These are phyloP conservation scores for Coniella lustricola DNA, from an alignment of 2,329 filamentous ascomycete genomes.

Conservation along the genomic window DNA sequence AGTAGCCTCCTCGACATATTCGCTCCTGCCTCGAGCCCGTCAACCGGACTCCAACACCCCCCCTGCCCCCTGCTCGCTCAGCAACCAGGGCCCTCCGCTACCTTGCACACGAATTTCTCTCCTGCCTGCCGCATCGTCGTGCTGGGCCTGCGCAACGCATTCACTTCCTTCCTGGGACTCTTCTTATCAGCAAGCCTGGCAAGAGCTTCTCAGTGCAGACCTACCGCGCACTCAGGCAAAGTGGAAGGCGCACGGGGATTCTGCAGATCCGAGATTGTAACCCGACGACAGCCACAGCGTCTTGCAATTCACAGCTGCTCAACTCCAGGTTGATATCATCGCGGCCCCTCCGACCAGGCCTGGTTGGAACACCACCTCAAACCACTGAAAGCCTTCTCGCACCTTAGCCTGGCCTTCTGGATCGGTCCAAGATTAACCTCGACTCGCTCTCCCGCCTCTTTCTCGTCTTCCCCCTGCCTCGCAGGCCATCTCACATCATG, in stretches of 20 bases:
- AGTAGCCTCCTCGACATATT: too few relatives aligned
- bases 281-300: neutral
- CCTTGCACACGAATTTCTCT: too few relatives aligned
- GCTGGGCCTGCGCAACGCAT: too few relatives aligned
- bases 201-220: too few relatives aligned
- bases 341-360: constrained; percentile 18
- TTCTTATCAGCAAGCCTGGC: too few relatives aligned
- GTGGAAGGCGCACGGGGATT: neutral
- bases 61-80: too few relatives aligned
- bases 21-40: too few relatives aligned
- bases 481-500: constrained; percentile 10
- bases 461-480: neutral
- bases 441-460: too few relatives aligned
- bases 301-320: constrained; percentile 1
- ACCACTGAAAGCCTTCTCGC: neutral
- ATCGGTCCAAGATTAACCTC: neutral
- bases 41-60: too few relatives aligned
- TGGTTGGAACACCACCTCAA: constrained; percentile 15
- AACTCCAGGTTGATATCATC: constrained; percentile 11
- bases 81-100: too few relatives aligned
- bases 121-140: too few relatives aligned
- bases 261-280: neutral
- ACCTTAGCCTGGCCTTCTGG: neutral
- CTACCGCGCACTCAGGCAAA: neutral
- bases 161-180: too few relatives aligned